Evolutionary conservation across 2,329 filamentous ascomycete genomes (phyloP).

Genomic region (Botrytis hyacinthi): DNA sequence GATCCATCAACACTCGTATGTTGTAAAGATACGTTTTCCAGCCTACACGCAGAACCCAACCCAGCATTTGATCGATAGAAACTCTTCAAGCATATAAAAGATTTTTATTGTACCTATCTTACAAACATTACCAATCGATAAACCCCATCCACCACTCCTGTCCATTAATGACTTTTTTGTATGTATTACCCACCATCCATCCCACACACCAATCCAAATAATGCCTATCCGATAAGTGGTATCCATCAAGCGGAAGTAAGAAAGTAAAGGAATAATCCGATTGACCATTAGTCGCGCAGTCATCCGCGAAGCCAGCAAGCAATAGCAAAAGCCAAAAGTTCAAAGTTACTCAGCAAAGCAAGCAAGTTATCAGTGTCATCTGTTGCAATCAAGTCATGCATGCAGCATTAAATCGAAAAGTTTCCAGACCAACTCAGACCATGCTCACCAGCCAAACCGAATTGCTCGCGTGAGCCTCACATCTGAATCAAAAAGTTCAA

Average conservation of each 20-base stretch:
- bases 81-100: background rate
- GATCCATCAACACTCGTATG: background rate
- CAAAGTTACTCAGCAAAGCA: constrained; percentile 15
- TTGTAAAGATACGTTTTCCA: background rate
- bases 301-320: constrained; percentile 1
- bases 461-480: background rate
- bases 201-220: constrained; percentile 4
- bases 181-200: background rate
- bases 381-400: constrained; percentile 13
- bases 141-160: background rate
- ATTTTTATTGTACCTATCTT: background rate
- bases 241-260: background rate
- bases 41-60: background rate
- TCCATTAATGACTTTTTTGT: constrained; percentile 1
- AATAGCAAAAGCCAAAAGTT: constrained; percentile 11
- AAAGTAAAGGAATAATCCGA: background rate
- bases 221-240: background rate
- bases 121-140: background rate
- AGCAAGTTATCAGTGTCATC: constrained; percentile 12
- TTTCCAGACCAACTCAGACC: constrained; percentile 5
- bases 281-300: background rate
- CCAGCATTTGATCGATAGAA: background rate
- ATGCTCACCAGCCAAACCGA: constrained; percentile 13
- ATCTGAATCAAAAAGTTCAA: background rate
- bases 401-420: constrained; percentile 1